A percentile compares a stretch with the other conserved stretches of the same genome.
Evolutionary conservation across 2,329 filamentous ascomycete species (phyloP).

Genomic region (Claviceps quebecensis): DNA sequence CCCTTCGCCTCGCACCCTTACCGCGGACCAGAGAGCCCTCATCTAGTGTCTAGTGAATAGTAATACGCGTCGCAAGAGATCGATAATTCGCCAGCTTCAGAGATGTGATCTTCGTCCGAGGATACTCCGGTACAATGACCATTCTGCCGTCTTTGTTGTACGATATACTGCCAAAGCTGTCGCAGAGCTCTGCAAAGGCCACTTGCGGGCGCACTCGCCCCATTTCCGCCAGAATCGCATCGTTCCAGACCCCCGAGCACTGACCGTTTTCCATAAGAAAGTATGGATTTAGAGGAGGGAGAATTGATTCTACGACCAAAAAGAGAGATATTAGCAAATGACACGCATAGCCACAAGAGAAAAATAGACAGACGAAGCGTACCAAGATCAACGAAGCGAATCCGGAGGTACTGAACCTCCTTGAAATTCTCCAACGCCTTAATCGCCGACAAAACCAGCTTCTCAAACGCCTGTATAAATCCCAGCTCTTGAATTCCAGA

Average conservation of each 20-base stretch:
- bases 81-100: conserved; percentile 45
- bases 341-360: background rate
- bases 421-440: conserved; percentile 44
- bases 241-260: conserved; percentile 61
- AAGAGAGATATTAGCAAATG: background rate
- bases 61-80: conserved; percentile 28
- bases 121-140: conserved; percentile 41
- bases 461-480: conserved; percentile 60
- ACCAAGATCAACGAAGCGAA: conserved; percentile 62
- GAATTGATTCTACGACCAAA: conserved; percentile 42
- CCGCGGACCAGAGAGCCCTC: background rate
- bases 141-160: conserved; percentile 46
- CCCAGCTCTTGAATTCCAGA: conserved; percentile 58
- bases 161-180: conserved; percentile 47
- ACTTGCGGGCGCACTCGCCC: conserved; percentile 42
- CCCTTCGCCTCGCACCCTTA: no score
- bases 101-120: conserved; percentile 37
- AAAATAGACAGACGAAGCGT: conserved; percentile 13
- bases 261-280: conserved; percentile 48
- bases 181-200: conserved; percentile 46
- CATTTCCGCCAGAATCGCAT: conserved; percentile 48
- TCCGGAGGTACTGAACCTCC: conserved; percentile 49
- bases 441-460: conserved; percentile 50
- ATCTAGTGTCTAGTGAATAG: conserved; percentile 17
- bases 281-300: conserved; percentile 58